Base-by-base conservation (phyloP, 2,329 filamentous ascomycete species). In the Plenodomus lindquistii region DNA sequence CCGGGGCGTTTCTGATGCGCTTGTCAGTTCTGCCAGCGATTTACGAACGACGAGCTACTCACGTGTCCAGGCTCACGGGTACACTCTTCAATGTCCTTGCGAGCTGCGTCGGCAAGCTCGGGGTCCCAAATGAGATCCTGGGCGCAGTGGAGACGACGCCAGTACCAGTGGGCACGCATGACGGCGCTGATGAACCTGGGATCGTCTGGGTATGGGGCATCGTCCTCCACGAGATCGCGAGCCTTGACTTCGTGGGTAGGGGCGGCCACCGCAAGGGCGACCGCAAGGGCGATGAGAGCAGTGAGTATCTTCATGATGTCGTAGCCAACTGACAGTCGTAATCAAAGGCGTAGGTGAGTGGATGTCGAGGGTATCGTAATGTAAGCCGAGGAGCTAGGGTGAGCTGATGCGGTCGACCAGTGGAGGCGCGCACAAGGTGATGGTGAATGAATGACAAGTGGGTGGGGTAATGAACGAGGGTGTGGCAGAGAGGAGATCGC, bases 141-240 rank as follows among this genome's bases (percentile, higher is more conserved):
- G 7, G 69, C 67, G 48, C 69, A 71, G 55, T 72, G 69, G 24
- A 69, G 56, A 36, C 48, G 53, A 37, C 67, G 69, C 67, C 67
- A 70, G 48, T 65, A 70, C 66, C 66, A 70, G 56, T 72, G 69
- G 17, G 67, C 67, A 11, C 67, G 57, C 60, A 72, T 63, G 35
- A 70, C 60, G 11, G 55, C 57, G 40, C 57, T 58, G 39, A 69
- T 63, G 61, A 72, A 70, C 36, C 63, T 59, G 10, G 48, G 40
- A 46, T 72, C 67, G 34, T 64, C 48, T 16, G 57, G 54, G 18
- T 57, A 53, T 22, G 69, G 69, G 38, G 60, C 57, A 16, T 51
- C 50, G 37, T 56, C 55, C 24, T 54, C 55, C 36, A 51, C 44
- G 37, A 63, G 55, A 6, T 42, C 51, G 37, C 61, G 60, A 15